These are phyloP conservation scores for Leishmania turanica DNA, from an alignment of 208 protist species.

Conservation along the genomic window DNA sequence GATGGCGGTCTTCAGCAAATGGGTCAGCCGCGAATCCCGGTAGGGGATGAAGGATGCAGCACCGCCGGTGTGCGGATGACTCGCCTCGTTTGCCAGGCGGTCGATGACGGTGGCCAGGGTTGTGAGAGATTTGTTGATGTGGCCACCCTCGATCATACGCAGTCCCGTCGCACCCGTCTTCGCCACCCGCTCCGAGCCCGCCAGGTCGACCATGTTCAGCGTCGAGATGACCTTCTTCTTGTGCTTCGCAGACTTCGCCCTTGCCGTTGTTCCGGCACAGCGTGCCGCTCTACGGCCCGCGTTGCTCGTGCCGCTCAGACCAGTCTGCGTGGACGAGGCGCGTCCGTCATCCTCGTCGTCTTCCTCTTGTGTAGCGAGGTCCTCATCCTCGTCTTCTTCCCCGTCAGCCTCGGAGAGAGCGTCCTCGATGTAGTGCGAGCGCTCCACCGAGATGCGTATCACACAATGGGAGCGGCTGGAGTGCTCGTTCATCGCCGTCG, in stretches of 20 bases:
- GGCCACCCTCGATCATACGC: constrained; percentile 93
- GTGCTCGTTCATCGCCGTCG: constrained; percentile 94
- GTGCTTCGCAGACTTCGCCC: constrained; percentile 10
- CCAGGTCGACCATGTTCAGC: constrained; percentile 95
- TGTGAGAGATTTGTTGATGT: constrained; percentile 91
- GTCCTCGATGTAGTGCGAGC: constrained; percentile 66
- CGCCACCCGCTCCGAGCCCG: constrained; percentile 90
- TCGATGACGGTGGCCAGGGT: constrained; percentile 82
- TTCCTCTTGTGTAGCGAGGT: constrained; percentile 1
- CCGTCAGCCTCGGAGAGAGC: constrained; percentile 37
- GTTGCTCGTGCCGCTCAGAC: not conserved
- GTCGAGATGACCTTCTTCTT: constrained; percentile 51
- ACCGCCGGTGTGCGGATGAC: constrained; percentile 2
- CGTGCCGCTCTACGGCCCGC: not conserved
- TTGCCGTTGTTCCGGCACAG: not conserved
- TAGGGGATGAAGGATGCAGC: constrained; percentile 84
- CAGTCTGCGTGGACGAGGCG: constrained; percentile 14
- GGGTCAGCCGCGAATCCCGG: constrained; percentile 93
- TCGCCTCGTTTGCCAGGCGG: constrained; percentile 40
- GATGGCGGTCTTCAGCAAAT: constrained; percentile 92
- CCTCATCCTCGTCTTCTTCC: constrained; percentile 11
- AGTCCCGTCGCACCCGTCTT: constrained; percentile 93
- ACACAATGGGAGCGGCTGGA: constrained; percentile 97
- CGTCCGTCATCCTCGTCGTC: constrained; percentile 29
- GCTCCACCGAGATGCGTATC: constrained; percentile 93